Evolutionary conservation across 768 basidiomycete genomes (phyloP), one percentile per base, ranked within the genome.

Genomic region (Pleurotus ostreatus): DNA sequence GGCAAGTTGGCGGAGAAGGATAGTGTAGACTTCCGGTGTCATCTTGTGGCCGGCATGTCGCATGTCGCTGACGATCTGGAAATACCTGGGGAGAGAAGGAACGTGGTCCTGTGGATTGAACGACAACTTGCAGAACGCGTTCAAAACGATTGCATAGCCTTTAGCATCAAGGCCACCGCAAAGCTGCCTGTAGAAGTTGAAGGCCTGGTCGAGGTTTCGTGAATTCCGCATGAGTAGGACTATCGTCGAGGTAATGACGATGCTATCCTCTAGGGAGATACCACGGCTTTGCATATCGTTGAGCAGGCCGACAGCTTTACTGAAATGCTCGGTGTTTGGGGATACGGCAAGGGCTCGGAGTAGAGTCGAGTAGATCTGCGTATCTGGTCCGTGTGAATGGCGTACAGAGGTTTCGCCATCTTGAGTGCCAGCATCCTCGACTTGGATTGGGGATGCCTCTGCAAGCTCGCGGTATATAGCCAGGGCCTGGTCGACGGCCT

Each of bases 51-150:
- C 87, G 2, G 81, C 79, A 11, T 71, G 68, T 23, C 82, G 85
- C 91, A 95, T 94, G 70, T 94, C 91, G 38, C 77, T 79, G 56
- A 93, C 78, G 49, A 95, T 88, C 54, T 80, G 79, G 67, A 93
- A 85, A 68, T 89, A 92, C 54, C 83, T 75, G 68, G 73, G 59
- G 67, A 81, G 60, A 66, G 80, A 65, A 60, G 75, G 78, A 4
- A 77, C 62, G 47, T 71, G 65, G 22, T 74, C 62, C 15, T 70
- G 65, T 18, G 77, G 66, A 46, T 72, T 70, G 56, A 83, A 84
- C 7, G 80, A 76, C 53, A 89, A 73, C 22, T 76, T 75, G 64
- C 82, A 79, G 61, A 90, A 86, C 2, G 80, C 78, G 58, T 81
- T 71, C 52, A 93, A 75, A 56, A 95, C 83, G 44, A 79, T 73